Evolutionary conservation across 345 rosid species (phyloP).

Genomic region (Lepidium sativum): DNA sequence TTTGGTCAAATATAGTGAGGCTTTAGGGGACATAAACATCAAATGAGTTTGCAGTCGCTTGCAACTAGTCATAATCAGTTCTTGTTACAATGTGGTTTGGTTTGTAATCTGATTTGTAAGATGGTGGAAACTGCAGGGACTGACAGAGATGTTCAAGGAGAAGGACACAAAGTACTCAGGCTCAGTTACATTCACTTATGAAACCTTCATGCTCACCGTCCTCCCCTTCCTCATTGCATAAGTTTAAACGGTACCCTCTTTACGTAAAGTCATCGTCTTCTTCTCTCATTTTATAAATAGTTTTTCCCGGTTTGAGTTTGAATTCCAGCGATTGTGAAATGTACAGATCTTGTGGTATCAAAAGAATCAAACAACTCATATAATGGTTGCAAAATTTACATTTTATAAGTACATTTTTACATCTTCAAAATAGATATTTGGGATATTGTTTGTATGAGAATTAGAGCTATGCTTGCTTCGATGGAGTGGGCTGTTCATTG

Average conservation of each 20-base stretch:
- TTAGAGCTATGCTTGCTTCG: too few species aligned
- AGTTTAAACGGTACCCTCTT: not conserved
- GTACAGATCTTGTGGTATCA: constrained; percentile 8
- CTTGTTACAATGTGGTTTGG: constrained; percentile 1
- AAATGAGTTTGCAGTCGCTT: not conserved
- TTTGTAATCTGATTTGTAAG: not conserved
- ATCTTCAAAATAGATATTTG: not conserved
- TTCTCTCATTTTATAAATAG: not conserved
- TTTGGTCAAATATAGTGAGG: not conserved
- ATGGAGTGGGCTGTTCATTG: not conserved
- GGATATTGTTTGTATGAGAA: not conserved
- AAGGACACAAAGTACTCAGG: constrained; percentile 59
- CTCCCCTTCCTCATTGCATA: constrained; percentile 83
- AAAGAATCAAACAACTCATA: constrained; percentile 18
- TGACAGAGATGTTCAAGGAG: constrained; percentile 90
- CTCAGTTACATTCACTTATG: constrained; percentile 73
- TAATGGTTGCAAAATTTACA: constrained; percentile 20
- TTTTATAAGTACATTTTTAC: not conserved
- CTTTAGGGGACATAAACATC: not conserved
- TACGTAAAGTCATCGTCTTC: not conserved
- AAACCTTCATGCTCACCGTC: constrained; percentile 76
- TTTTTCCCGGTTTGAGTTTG: not conserved
- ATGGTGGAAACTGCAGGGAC: constrained; percentile 46
- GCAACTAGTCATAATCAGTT: not conserved
- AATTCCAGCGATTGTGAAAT: constrained; percentile 3